Percentiles rank a stretch among this genome's conserved stretches.
These are phyloP conservation scores for Liquidambar formosana DNA, from an alignment of 164 flowering plant species.

Conservation along the genomic window DNA sequence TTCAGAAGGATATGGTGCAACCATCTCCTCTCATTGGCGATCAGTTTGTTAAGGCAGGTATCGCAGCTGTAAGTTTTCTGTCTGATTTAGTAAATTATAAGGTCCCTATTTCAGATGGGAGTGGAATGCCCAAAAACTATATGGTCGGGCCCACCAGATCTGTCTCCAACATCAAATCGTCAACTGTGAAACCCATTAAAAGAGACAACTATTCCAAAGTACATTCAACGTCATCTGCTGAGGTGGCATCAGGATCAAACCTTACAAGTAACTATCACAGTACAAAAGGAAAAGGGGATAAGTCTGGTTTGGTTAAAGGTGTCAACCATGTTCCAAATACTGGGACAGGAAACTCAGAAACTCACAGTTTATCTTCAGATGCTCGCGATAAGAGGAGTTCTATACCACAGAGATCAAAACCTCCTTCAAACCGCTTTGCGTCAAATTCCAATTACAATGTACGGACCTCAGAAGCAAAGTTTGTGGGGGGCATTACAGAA, in stretches of 20 bases:
- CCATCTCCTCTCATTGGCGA: conserved; percentile 49
- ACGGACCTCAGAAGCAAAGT: conserved; percentile 33
- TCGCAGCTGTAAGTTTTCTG: conserved; percentile 63
- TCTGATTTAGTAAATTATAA: conserved; percentile 63
- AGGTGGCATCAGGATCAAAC: conserved; percentile 24
- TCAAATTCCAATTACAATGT: conserved; percentile 30
- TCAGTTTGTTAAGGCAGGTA: conserved; percentile 67
- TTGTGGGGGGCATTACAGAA: conserved; percentile 23
- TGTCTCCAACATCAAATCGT: conserved; percentile 34
- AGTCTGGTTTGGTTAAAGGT: conserved; percentile 25
- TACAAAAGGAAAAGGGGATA: conserved; percentile 38
- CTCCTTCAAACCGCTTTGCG: conserved; percentile 27
- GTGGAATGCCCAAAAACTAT: conserved; percentile 34
- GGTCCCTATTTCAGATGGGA: conserved; percentile 53
- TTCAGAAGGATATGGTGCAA: conserved; percentile 24
- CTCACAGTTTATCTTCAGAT: conserved; percentile 24
- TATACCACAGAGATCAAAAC: conserved; percentile 38
- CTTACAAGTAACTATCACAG: conserved; percentile 23
- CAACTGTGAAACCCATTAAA: conserved; percentile 44
- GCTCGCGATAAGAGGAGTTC: conserved; percentile 31
- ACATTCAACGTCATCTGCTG: conserved; percentile 38
- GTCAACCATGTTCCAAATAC: conserved; percentile 27
- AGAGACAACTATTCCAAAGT: conserved; percentile 36
- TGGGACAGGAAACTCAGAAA: conserved; percentile 29
- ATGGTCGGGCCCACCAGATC: conserved; percentile 56